Conservation (phyloP, 2,329 filamentous ascomycete genomes). For the Hypoxylon sp. region DNA sequence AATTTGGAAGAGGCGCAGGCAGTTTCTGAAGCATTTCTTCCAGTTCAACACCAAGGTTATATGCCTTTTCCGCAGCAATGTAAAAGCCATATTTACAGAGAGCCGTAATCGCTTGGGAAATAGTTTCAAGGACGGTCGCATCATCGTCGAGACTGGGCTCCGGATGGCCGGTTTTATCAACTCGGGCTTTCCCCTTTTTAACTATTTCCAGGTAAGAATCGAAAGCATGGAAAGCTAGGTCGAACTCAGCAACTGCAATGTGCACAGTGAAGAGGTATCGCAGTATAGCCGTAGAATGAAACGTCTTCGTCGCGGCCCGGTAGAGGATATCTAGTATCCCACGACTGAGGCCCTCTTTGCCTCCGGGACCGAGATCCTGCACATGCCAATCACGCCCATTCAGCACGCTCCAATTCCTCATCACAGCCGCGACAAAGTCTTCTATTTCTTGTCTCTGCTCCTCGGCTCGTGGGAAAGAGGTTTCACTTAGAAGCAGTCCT, state of each 20-base stretch:
- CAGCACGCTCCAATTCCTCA: conserved; percentile 86
- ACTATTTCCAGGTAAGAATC: conserved; percentile 93
- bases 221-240: conserved; percentile 89
- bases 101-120: conserved; percentile 82
- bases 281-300: conserved; percentile 91
- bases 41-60: conserved; percentile 76
- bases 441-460: conserved; percentile 85
- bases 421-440: conserved; percentile 80
- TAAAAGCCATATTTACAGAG: conserved; percentile 84
- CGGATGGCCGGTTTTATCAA: conserved; percentile 79
- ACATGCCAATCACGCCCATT: conserved; percentile 85
- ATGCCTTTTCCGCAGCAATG: conserved; percentile 82
- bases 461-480: conserved; percentile 85
- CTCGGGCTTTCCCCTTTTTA: conserved; percentile 83
- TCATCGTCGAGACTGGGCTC: conserved; percentile 84
- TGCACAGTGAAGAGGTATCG: conserved; percentile 90
- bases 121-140: conserved; percentile 79
- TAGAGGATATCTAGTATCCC: conserved; percentile 90
- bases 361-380: conserved; percentile 82
- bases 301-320: conserved; percentile 90
- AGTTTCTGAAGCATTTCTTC: conserved; percentile 80
- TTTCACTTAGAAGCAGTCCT: conserved; percentile 79
- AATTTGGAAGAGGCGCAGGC: conserved; percentile 50
- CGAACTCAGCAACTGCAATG: conserved; percentile 88
- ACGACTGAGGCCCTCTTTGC: conserved; percentile 79